These are phyloP conservation scores for Candida sithepensis DNA, from an alignment of 805 yeast genomes.

Conservation along the genomic window DNA sequence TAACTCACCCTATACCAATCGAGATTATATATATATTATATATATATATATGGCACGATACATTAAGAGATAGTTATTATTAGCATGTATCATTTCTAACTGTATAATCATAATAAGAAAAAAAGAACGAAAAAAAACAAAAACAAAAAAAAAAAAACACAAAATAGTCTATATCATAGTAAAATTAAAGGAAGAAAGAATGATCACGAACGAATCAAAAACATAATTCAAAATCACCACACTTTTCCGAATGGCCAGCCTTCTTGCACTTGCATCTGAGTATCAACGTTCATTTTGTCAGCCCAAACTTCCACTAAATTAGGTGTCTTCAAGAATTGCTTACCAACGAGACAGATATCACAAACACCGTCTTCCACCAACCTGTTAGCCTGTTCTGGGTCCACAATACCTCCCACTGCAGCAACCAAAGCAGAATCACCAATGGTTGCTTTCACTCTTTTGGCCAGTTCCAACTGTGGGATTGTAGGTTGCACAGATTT, in stretches of 20 bases:
- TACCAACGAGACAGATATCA: conserved; percentile 47
- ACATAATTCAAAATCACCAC: conserved; percentile 11
- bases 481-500: conserved; percentile 29
- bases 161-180: too few species aligned
- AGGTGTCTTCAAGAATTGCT: conserved; percentile 44
- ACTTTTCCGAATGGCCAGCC: conserved; percentile 17
- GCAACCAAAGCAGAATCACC: conserved; percentile 42
- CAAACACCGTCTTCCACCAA: conserved; percentile 38
- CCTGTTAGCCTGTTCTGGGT: conserved; percentile 35
- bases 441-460: conserved; percentile 39
- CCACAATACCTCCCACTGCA: conserved; percentile 43
- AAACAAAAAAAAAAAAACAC: too few species aligned
- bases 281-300: conserved; percentile 38
- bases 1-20: too few species aligned
- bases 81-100: too few species aligned
- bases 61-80: too few species aligned
- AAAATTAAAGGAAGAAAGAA: too few species aligned
- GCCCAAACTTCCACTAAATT: conserved; percentile 51
- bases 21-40: too few species aligned
- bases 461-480: conserved; percentile 38
- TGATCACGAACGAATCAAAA: too few species aligned
- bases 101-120: too few species aligned
- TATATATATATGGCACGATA: too few species aligned
- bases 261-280: conserved; percentile 17
- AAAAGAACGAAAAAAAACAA: too few species aligned